Evolutionary conservation across 495 filamentous ascomycete species (phyloP), one percentile per base, ranked within the genome.

Genomic region (Podospora fimiseda): DNA sequence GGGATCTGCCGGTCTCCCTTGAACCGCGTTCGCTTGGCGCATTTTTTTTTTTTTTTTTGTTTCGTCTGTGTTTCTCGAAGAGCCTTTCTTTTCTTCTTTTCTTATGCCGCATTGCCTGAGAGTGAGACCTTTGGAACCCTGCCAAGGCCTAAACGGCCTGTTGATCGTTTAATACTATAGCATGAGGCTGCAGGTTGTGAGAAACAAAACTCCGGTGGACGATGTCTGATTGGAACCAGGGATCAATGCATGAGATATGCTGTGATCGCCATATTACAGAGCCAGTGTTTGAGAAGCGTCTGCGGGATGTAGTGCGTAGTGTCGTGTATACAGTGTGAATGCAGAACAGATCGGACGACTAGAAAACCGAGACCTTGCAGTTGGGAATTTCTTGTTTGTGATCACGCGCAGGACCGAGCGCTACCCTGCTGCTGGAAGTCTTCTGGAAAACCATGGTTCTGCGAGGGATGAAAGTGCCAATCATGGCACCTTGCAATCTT

Each of bases 401-500:
- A 33, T 33, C 27, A 33, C 11, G 27, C 11, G 27, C 27, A 33
- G 27, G 11, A 33, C 27, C 27, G 27, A 33, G 27, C 27, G 27
- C 27, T 33, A 11, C 11, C 11, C 27, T 33, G 27, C 39, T 18
- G 4, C 39, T 18, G 16, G 39, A 41, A 41, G 39, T 41, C 5
- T 41, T 30, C 16, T n/a, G 21, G 20, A 13, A 27, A 47, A 22
- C 39, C 16, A n/a, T 41, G 39, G 39, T 41, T 41, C 16, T 14
- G 39, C 16, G 33, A 37, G 7, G 33, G n/a, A 56, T 43, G 47
- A 49, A 43, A 53, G 42, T 51, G 48, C 43, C 60, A 59, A 57
- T 60, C 49, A 58, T 63, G 50, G n/a, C 55, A 59, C 53, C 50
- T 48, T 48, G 41, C 54, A 60, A 60, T 60, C 57, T 62, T 30